Evolutionary conservation across 2,329 filamentous ascomycete species (phyloP).

Genomic region (Microdochium nivale): DNA sequence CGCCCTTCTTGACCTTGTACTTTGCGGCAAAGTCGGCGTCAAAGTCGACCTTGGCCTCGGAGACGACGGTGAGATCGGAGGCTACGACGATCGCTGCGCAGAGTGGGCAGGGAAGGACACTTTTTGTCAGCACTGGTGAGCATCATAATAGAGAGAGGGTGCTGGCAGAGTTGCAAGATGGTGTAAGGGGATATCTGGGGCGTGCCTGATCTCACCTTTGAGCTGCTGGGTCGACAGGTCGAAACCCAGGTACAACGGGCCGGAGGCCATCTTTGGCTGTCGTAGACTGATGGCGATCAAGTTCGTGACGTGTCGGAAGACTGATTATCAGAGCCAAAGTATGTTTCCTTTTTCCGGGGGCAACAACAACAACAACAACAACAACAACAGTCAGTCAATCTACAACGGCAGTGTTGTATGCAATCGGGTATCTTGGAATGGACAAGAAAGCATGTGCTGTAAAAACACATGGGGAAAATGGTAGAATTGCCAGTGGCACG

Average conservation of each 20-base stretch:
- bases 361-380: too few relatives aligned
- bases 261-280: conserved; percentile 24
- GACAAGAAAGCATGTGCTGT: too few relatives aligned
- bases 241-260: conserved; percentile 78
- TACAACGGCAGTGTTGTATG: too few relatives aligned
- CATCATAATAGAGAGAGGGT: neutral
- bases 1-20: conserved; percentile 82
- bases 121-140: neutral
- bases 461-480: too few relatives aligned
- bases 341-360: too few relatives aligned
- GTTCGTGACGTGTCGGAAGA: neutral
- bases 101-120: too few relatives aligned
- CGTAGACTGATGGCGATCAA: neutral
- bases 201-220: conserved; percentile 55
- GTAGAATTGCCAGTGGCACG: too few relatives aligned
- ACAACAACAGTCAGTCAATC: too few relatives aligned
- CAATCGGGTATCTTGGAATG: too few relatives aligned
- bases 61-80: conserved; percentile 69
- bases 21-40: conserved; percentile 68
- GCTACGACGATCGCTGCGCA: conserved; percentile 68
- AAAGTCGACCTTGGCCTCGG: conserved; percentile 90
- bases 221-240: conserved; percentile 96
- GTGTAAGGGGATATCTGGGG: too few relatives aligned
- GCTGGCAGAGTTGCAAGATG: too few relatives aligned
- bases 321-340: too few relatives aligned